phyloP scores from a whole-genome alignment of 495 filamentous ascomycete genomes.

The Aspergillus haitiensis region DNA sequence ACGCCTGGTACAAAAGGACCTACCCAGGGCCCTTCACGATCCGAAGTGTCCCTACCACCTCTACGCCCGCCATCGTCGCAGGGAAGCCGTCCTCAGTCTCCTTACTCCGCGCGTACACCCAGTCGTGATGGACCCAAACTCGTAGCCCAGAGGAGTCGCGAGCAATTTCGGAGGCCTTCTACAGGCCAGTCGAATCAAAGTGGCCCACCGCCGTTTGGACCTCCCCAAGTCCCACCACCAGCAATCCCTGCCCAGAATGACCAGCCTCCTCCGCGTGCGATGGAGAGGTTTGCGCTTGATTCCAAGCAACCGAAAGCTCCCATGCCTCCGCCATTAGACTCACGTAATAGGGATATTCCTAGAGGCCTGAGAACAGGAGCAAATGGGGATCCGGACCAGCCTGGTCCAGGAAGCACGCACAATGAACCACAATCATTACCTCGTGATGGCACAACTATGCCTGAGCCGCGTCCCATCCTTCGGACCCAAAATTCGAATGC shows the following conservation, averaged over 20 bases:
- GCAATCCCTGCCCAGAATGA: slow-evolving; percentile 20
- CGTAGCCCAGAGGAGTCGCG: slow-evolving; percentile 47
- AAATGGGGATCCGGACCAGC: slow-evolving; percentile 21
- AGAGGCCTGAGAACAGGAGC: slow-evolving; percentile 23
- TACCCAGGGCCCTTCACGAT: slow-evolving; percentile 34
- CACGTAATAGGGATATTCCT: slow-evolving; percentile 29
- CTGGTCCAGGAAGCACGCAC: slow-evolving; percentile 20
- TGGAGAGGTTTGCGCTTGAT: slow-evolving; percentile 29
- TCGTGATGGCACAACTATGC: slow-evolving; percentile 29
- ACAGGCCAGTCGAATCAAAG: slow-evolving; percentile 36
- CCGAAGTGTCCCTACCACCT: slow-evolving; percentile 34
- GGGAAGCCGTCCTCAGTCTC: slow-evolving; percentile 29
- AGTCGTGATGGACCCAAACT: slow-evolving; percentile 43
- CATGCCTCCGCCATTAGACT: slow-evolving; percentile 23
- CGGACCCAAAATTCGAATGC: slow-evolving; percentile 24
- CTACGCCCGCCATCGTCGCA: slow-evolving; percentile 32
- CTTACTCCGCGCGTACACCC: slow-evolving; percentile 32
- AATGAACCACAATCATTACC: slow-evolving; percentile 31
- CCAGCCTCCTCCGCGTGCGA: slow-evolving; percentile 32
- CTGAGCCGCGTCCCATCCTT: slow-evolving; percentile 22
- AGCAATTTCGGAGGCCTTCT: slow-evolving; percentile 46
- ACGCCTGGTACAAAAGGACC: slow-evolving; percentile 37
- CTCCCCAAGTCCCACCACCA: slow-evolving; percentile 28
- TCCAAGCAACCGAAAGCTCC: slow-evolving; percentile 23
- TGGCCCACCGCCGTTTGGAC: slow-evolving; percentile 25